These are phyloP conservation scores for Boletus rubescentipes DNA, from an alignment of 768 basidiomycete species.

Conservation along the genomic window DNA sequence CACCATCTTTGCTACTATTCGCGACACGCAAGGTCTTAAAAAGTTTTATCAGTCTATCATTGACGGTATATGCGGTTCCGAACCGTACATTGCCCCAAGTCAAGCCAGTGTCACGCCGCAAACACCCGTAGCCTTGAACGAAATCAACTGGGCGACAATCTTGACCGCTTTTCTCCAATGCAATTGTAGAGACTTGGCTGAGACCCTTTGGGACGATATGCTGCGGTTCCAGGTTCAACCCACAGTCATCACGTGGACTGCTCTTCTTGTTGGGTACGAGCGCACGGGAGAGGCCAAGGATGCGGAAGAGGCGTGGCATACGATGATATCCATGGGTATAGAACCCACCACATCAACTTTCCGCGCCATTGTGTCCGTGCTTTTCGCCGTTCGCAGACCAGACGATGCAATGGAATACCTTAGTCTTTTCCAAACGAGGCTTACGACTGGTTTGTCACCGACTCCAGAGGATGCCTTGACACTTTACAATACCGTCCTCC, in stretches of 20 bases:
- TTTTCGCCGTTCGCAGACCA: conserved; percentile 50
- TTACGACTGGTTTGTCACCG: conserved; percentile 18
- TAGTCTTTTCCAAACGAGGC: conserved; percentile 42
- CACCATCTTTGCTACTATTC: conserved; percentile 40
- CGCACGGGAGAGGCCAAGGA: conserved; percentile 49
- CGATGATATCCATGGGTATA: conserved; percentile 57
- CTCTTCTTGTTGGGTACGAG: conserved; percentile 63
- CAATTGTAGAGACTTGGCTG: conserved; percentile 55
- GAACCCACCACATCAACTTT: conserved; percentile 64
- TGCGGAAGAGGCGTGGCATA: conserved; percentile 59
- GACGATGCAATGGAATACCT: conserved; percentile 56
- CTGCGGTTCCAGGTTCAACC: conserved; percentile 45
- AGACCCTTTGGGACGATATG: conserved; percentile 70
- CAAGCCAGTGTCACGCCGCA: conserved; percentile 36
- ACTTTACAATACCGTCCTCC: conserved; percentile 75
- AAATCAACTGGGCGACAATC: conserved; percentile 63
- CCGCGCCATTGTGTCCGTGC: conserved; percentile 63
- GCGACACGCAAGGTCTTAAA: conserved; percentile 36
- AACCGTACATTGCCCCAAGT: conserved; percentile 54
- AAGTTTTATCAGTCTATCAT: conserved; percentile 52
- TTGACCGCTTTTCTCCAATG: conserved; percentile 62
- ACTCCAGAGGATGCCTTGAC: conserved; percentile 35
- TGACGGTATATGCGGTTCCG: conserved; percentile 47
- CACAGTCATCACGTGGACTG: conserved; percentile 66
- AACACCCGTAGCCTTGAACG: conserved; percentile 52